Conservation (phyloP, 768 basidiomycete genomes). For the Hygrocybe coccinea region DNA sequence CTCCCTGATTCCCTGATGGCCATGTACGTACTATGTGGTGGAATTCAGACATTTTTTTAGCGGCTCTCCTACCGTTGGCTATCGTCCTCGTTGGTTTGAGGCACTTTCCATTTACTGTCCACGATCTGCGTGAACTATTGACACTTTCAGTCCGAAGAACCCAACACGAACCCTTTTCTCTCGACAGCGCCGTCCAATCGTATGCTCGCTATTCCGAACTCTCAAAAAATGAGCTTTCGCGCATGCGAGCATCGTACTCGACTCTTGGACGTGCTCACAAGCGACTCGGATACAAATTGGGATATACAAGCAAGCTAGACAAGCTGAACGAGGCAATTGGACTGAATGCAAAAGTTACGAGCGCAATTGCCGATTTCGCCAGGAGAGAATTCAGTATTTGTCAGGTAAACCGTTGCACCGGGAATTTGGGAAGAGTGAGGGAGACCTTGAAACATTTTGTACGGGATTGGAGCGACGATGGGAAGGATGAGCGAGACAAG, state of each 20-base stretch:
- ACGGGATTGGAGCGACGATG: slow-evolving; percentile 65
- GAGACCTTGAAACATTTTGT: slow-evolving; percentile 66
- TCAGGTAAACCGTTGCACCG: slow-evolving; percentile 10
- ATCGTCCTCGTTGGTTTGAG: too few species aligned
- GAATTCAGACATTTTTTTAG: too few species aligned
- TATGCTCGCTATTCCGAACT: slow-evolving; percentile 42
- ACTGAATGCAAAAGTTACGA: slow-evolving; percentile 36
- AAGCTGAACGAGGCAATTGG: slow-evolving; percentile 38
- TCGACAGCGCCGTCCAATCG: slow-evolving; percentile 22
- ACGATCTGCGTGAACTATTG: too few species aligned
- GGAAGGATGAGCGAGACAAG: slow-evolving; percentile 45
- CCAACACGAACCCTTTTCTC: background rate
- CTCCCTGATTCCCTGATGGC: background rate
- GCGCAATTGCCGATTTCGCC: slow-evolving; percentile 39
- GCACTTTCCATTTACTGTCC: too few species aligned
- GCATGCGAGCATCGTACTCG: slow-evolving; percentile 41
- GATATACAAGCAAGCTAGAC: slow-evolving; percentile 52
- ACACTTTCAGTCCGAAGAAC: slow-evolving; percentile 43
- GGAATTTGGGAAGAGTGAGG: slow-evolving; percentile 46
- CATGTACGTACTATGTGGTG: too few species aligned
- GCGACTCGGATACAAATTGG: slow-evolving; percentile 46
- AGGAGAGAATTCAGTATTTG: slow-evolving; percentile 20
- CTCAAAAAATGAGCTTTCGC: slow-evolving; percentile 37
- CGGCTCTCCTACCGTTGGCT: too few species aligned
- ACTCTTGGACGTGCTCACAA: slow-evolving; percentile 44